Evolutionary conservation across 331 rosid species (phyloP), one percentile per base, ranked within the genome.

Genomic region (Rhamnella rubrinervis): DNA sequence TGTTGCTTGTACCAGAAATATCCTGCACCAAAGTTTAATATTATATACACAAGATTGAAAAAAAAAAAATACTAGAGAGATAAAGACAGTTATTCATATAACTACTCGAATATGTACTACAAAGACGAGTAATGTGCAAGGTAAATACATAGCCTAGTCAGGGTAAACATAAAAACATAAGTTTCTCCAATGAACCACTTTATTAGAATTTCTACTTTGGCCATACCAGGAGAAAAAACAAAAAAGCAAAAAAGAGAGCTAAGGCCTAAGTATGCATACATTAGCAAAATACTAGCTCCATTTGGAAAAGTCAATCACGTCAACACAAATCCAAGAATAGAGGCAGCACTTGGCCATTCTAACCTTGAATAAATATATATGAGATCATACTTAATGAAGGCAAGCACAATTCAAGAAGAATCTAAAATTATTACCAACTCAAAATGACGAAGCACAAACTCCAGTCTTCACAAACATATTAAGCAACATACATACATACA

Each of bases 1-100:
- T 53, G 65, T 76, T 79, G 74, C 82, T 82, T 56, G 79, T 77
- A 58, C 70, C 84, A 79, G 79, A 51, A 62, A 68, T 67, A 77
- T 83, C 93, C 99, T 95, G 90, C 80, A 77, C 67, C 59, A 71
- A 74, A 69, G 46, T 39, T 31, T 52, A 60, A 41, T 19, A 28
- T 39, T 14, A 65, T 14, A 31, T 64, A 66, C 59, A 71, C 19
- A 46, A 61, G 47, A 67, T 62, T 59, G 41, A n/a, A 14, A 19
- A 55, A 55, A 17, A 55, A 17, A 35, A 16, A 10, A 59, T 59
- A 71, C 38, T 58, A 49, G 55, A 76, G 41, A 63, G 18, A 14
- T 35, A 15, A 16, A 65, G 26, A 53, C 59, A 59, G 19, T 15
- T 41, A 25, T 19, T 18, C 19, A 18, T 14, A 47, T 4, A 55